These are phyloP conservation scores for Zygosaccharomyces rouxii DNA, from an alignment of 805 yeast genomes.

Conservation along the genomic window DNA sequence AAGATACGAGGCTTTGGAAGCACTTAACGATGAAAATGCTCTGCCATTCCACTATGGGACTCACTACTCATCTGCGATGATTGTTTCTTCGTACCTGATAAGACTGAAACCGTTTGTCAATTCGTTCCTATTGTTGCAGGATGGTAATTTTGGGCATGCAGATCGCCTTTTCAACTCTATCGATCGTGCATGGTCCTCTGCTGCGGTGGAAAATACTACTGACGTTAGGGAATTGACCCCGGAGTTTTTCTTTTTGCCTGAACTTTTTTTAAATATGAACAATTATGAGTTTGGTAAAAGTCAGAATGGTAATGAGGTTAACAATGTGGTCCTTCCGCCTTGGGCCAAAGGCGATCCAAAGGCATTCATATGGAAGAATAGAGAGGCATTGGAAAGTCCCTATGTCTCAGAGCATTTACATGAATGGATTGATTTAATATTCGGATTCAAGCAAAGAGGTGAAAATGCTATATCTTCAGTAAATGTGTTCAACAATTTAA, in stretches of 20 bases:
- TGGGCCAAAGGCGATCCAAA: conserved; percentile 82
- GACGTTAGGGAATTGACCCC: conserved; percentile 88
- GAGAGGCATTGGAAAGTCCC: conserved; percentile 80
- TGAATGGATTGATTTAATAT: conserved; percentile 80
- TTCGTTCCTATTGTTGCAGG: conserved; percentile 73
- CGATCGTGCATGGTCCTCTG: conserved; percentile 75
- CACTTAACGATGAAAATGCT: conserved; percentile 52
- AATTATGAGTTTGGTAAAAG: conserved; percentile 63
- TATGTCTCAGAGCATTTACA: conserved; percentile 73
- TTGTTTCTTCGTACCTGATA: conserved; percentile 75
- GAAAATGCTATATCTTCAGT: conserved; percentile 57
- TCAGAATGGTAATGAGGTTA: conserved; percentile 54
- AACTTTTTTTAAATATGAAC: conserved; percentile 63
- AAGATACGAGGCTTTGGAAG: conserved; percentile 64
- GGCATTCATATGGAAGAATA: conserved; percentile 65
- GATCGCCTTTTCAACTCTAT: conserved; percentile 75
- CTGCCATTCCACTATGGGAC: conserved; percentile 92
- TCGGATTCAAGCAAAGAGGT: conserved; percentile 79
- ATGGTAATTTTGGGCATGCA: conserved; percentile 85
- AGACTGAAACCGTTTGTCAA: conserved; percentile 77
- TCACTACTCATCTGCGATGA: conserved; percentile 91
- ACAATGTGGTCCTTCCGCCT: conserved; percentile 67
- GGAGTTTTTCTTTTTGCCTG: conserved; percentile 80
- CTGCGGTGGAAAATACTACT: conserved; percentile 73
- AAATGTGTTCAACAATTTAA: conserved; percentile 78